Evolutionary conservation across 2,329 filamentous ascomycete genomes (phyloP).

Genomic region (Stenocarpella maydis): DNA sequence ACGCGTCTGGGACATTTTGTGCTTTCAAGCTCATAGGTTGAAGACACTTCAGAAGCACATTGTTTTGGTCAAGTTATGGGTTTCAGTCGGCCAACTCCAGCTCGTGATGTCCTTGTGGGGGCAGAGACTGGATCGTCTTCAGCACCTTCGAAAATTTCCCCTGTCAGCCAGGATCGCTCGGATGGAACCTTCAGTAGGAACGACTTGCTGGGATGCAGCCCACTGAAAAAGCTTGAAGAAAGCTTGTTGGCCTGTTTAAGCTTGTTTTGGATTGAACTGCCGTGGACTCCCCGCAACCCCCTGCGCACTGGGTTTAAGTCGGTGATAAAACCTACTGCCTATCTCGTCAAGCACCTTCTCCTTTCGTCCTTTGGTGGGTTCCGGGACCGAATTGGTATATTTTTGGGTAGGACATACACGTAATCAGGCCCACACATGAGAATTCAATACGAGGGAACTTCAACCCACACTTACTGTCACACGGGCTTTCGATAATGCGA

Average conservation of each 20-base stretch:
- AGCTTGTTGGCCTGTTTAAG: too few relatives aligned
- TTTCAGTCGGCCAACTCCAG: too few relatives aligned
- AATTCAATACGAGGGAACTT: background rate
- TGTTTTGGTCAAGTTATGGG: background rate
- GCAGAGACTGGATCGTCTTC: background rate
- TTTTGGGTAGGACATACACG: too few relatives aligned
- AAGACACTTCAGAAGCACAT: too few relatives aligned
- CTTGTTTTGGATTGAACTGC: constrained; percentile 15
- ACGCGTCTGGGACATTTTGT: background rate
- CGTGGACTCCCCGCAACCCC: background rate
- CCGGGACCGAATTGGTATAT: background rate
- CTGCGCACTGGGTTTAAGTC: constrained; percentile 1
- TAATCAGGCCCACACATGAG: background rate
- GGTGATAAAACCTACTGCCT: background rate
- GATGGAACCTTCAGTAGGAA: constrained; percentile 8
- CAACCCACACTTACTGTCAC: background rate
- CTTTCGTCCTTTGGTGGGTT: background rate
- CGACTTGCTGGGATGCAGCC: background rate
- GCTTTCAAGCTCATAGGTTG: background rate
- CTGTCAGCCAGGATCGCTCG: background rate
- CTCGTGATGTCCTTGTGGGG: background rate
- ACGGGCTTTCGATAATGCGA: too few relatives aligned
- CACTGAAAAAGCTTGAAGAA: constrained; percentile 23
- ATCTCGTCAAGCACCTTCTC: constrained; percentile 1
- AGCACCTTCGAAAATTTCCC: background rate